Conservation (phyloP, 768 basidiomycete genomes). For the Tylopilus sp. region DNA sequence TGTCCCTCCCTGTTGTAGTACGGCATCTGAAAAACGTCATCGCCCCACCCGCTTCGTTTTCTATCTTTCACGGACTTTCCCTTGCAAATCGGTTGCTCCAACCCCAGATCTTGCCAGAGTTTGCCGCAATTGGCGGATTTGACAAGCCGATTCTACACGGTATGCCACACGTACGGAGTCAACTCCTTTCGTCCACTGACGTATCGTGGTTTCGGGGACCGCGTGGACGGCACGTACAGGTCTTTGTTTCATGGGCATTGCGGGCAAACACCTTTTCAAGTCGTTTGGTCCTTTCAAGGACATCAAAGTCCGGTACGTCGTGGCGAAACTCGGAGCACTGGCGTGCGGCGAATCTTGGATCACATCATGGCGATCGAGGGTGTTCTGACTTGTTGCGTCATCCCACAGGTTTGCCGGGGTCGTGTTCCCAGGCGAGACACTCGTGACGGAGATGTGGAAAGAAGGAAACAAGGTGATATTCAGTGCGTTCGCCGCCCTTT, state of each 20-base stretch:
- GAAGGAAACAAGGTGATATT: constrained; percentile 90
- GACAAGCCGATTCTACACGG: constrained; percentile 85
- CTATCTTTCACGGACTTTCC: not conserved
- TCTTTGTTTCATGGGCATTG: constrained; percentile 88
- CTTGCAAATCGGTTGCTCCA: constrained; percentile 1
- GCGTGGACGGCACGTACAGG: constrained; percentile 35
- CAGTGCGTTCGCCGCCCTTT: constrained; percentile 57
- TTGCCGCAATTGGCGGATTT: constrained; percentile 94
- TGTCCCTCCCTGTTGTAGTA: not conserved
- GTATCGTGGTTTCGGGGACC: not conserved
- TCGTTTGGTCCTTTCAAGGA: constrained; percentile 82
- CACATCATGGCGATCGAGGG: not conserved
- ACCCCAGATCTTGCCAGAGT: constrained; percentile 81
- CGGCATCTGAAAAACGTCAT: not conserved
- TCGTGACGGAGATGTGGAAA: constrained; percentile 98
- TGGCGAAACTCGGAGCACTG: not conserved
- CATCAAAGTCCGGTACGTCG: constrained; percentile 86
- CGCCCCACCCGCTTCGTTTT: not conserved
- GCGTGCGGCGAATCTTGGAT: not conserved
- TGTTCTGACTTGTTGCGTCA: not conserved
- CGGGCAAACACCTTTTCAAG: constrained; percentile 90
- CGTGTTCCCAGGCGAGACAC: constrained; percentile 93
- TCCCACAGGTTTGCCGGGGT: constrained; percentile 73
- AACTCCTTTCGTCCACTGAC: not conserved
- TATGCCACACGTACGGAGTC: constrained; percentile 10